These are phyloP conservation scores for Intubia oerlemansii DNA, from an alignment of 2,329 filamentous ascomycete genomes.

Conservation along the genomic window DNA sequence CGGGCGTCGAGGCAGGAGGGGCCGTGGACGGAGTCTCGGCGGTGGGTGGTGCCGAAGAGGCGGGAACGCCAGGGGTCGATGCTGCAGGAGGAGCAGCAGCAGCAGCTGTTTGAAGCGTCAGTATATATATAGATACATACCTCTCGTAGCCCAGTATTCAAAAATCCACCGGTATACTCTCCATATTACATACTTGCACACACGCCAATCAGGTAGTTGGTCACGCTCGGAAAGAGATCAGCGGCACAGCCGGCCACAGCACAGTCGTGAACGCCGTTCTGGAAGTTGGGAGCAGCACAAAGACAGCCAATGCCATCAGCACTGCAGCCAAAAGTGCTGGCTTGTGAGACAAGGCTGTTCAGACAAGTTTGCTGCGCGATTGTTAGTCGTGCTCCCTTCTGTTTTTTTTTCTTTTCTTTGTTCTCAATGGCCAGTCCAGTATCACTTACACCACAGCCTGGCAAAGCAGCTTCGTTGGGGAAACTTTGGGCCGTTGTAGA, in stretches of 20 bases:
- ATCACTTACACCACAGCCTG: constrained; percentile 8
- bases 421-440: too few species aligned
- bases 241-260: constrained; percentile 5
- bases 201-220: constrained; percentile 6
- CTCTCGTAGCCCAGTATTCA: too few species aligned
- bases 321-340: constrained; percentile 5
- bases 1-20: too few species aligned
- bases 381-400: constrained; percentile 1
- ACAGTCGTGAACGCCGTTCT: constrained; percentile 8
- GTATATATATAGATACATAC: too few species aligned
- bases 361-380: constrained; percentile 8
- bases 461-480: constrained; percentile 4
- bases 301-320: constrained; percentile 6
- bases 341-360: constrained; percentile 4
- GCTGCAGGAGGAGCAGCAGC: too few species aligned
- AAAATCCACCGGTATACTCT: too few species aligned
- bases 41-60: too few species aligned
- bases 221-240: constrained; percentile 5
- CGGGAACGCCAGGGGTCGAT: too few species aligned
- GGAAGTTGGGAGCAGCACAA: constrained; percentile 7
- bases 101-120: too few species aligned
- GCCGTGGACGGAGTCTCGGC: too few species aligned
- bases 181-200: constrained; percentile 9
- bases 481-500: too few species aligned
- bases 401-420: not conserved